phyloP scores from a whole-genome alignment of 257 asterid species.

The Sherardia arvensis region DNA sequence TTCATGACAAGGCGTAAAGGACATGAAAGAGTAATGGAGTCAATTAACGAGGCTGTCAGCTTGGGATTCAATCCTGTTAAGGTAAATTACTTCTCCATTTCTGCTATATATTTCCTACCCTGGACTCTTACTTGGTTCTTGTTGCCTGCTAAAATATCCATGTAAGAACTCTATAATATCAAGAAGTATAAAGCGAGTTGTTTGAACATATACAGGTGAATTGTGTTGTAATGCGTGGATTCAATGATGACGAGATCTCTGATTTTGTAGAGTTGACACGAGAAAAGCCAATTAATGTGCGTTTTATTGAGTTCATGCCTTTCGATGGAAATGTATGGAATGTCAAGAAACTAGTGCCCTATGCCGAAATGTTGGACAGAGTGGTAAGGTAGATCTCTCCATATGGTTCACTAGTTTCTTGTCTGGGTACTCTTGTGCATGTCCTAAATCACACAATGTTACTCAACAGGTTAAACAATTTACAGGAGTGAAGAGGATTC shows the following conservation, averaged over 20 bases:
- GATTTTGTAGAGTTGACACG: conserved; percentile 92
- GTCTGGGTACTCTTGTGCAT: conserved; percentile 11
- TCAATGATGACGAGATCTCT: conserved; percentile 92
- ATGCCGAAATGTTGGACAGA: conserved; percentile 83
- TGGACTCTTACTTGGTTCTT: background rate
- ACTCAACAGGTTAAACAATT: conserved; percentile 63
- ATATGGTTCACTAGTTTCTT: conserved; percentile 10
- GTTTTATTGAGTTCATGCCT: conserved; percentile 97
- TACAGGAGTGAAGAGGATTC: conserved; percentile 64
- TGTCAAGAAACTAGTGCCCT: conserved; percentile 92
- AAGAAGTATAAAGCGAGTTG: background rate
- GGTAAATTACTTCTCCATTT: conserved; percentile 31
- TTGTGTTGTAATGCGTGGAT: conserved; percentile 98
- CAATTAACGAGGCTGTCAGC: conserved; percentile 66
- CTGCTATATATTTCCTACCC: background rate
- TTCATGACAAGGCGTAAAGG: conserved; percentile 90
- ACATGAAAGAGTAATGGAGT: conserved; percentile 75
- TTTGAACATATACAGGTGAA: conserved; percentile 55
- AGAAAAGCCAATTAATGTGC: conserved; percentile 81
- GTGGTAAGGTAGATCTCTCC: conserved; percentile 70
- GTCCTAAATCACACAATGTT: conserved; percentile 26
- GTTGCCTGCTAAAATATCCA: background rate
- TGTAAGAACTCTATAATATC: background rate
- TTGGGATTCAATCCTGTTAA: conserved; percentile 88
- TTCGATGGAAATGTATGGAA: conserved; percentile 99